phyloP scores from a whole-genome alignment of 2,329 filamentous ascomycete species.

The Trematosphaeria pertusa region DNA sequence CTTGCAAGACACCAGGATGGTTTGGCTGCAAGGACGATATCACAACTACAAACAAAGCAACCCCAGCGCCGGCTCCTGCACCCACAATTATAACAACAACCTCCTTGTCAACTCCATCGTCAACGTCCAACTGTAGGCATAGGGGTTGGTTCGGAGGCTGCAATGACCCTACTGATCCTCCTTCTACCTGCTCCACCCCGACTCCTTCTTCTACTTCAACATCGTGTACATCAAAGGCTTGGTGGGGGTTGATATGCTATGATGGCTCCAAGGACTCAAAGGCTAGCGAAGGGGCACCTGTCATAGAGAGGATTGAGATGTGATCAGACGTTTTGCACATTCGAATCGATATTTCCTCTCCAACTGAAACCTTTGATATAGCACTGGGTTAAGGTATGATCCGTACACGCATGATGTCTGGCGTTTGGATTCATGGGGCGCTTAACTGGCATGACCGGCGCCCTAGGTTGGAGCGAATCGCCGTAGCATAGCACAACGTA shows the following conservation, averaged over 20 bases:
- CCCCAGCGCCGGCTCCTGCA: constrained; percentile 29
- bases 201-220: constrained; percentile 26
- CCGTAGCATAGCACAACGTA: too few species aligned
- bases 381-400: too few species aligned
- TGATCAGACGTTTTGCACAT: constrained; percentile 14
- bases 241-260: constrained; percentile 41
- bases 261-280: constrained; percentile 28
- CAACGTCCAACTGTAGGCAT: constrained; percentile 50
- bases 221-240: constrained; percentile 35
- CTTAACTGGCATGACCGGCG: too few species aligned
- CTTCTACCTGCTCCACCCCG: constrained; percentile 41
- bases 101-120: constrained; percentile 37
- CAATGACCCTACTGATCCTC: constrained; percentile 57
- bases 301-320: constrained; percentile 37
- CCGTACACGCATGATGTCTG: too few species aligned
- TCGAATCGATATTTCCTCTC: not conserved
- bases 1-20: constrained; percentile 65
- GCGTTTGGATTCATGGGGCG: too few species aligned
- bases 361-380: too few species aligned
- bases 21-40: constrained; percentile 65
- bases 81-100: constrained; percentile 41
- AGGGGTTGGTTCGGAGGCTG: constrained; percentile 58
- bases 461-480: too few species aligned
- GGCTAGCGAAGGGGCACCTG: constrained; percentile 5
- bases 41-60: constrained; percentile 39